Conservation (phyloP, 1,284 basidiomycete species). For the Phellopilus nigrolimitatus region DNA sequence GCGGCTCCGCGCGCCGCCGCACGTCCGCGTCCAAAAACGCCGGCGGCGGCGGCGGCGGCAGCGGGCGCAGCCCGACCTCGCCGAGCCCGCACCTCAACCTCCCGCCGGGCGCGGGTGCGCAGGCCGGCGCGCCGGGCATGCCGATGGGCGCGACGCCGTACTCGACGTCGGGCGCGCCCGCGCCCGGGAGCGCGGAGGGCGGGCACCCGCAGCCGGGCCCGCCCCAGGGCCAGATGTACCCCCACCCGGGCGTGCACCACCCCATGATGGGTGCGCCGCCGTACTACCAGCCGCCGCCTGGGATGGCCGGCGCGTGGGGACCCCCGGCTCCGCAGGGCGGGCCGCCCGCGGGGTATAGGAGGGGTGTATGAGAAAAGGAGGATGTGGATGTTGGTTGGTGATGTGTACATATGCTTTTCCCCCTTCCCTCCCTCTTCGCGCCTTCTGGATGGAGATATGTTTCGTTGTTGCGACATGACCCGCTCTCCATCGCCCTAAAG, state of each 20-base stretch:
- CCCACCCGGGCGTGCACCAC: constrained; percentile 6
- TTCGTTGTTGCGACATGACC: too few relatives aligned
- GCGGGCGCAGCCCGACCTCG: constrained; percentile 13
- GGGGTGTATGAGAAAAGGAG: too few relatives aligned
- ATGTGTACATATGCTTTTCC: too few relatives aligned
- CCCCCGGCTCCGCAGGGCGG: constrained; percentile 9
- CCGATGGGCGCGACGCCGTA: too few relatives aligned
- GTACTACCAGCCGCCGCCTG: constrained; percentile 8
- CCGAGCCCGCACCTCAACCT: constrained; percentile 10
- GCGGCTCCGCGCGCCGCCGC: constrained; percentile 25
- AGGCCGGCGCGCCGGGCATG: background rate
- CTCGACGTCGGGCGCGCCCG: background rate
- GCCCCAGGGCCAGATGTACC: constrained; percentile 2
- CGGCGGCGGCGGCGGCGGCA: constrained; percentile 2
- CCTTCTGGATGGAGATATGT: too few relatives aligned
- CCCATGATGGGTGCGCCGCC: background rate
- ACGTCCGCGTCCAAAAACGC: constrained; percentile 7
- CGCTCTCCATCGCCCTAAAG: too few relatives aligned
- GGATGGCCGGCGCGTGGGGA: constrained; percentile 6
- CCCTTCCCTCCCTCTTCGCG: too few relatives aligned
- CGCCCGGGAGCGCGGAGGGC: constrained; percentile 1
- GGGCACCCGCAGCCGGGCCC: constrained; percentile 3
- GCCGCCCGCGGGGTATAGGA: background rate
- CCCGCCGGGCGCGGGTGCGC: constrained; percentile 3
- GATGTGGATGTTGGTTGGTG: too few relatives aligned